Evolutionary conservation across 2,329 filamentous ascomycete species (phyloP).

Genomic region (Aspergillus fumigatus): DNA sequence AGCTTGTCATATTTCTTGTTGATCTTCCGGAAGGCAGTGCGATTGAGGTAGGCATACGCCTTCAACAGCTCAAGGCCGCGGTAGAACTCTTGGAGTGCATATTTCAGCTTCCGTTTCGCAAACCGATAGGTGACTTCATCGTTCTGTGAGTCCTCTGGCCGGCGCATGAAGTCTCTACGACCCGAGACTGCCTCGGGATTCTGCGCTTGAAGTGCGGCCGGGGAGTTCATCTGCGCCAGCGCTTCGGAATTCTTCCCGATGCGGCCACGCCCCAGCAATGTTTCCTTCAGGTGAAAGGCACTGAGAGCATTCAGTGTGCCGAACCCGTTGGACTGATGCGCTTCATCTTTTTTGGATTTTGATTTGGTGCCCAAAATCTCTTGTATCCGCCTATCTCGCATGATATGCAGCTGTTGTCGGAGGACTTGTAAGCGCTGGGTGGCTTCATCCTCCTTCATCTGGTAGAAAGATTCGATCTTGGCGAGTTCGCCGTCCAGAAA

Average conservation of each 20-base stretch:
- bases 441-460: constrained; percentile 80
- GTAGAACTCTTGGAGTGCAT: constrained; percentile 89
- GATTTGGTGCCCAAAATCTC: constrained; percentile 57
- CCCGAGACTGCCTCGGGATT: constrained; percentile 24
- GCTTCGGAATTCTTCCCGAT: constrained; percentile 56
- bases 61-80: constrained; percentile 87
- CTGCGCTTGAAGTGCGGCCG: constrained; percentile 27
- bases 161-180: constrained; percentile 49
- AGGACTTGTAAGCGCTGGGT: constrained; percentile 65
- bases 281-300: constrained; percentile 32
- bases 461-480: constrained; percentile 93
- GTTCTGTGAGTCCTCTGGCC: constrained; percentile 40
- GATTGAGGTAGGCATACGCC: constrained; percentile 82
- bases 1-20: constrained; percentile 99
- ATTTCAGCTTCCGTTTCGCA: constrained; percentile 87
- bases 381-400: constrained; percentile 76
- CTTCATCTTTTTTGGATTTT: constrained; percentile 18
- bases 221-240: constrained; percentile 42
- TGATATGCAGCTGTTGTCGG: constrained; percentile 82
- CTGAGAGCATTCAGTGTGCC: constrained; percentile 12
- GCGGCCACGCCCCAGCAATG: constrained; percentile 42
- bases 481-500: constrained; percentile 79
- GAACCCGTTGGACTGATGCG: constrained; percentile 20
- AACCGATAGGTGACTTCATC: constrained; percentile 71
- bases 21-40: constrained; percentile 92